phyloP scores from a whole-genome alignment of 2,329 filamentous ascomycete genomes.

The Penicillium sclerotigenum region DNA sequence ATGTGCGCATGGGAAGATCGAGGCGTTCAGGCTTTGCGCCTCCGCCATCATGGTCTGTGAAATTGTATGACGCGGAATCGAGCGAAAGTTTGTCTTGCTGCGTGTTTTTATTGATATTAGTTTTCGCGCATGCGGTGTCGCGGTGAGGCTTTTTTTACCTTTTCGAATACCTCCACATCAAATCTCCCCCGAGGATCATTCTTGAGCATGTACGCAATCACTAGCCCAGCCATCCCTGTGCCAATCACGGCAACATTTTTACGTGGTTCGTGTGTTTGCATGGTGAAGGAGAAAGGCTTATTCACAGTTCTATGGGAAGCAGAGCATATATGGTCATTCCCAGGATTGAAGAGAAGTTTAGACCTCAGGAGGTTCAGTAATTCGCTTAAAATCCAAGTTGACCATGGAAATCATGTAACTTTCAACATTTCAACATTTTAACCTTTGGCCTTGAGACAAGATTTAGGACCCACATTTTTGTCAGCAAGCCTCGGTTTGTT shows the following conservation, averaged over 20 bases:
- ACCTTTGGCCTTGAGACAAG: background rate
- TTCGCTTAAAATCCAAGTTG: background rate
- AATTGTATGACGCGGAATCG: conserved; percentile 45
- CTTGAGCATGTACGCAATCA: conserved; percentile 46
- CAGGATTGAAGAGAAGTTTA: background rate
- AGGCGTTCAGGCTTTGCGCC: conserved; percentile 23
- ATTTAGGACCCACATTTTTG: background rate
- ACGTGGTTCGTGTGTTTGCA: background rate
- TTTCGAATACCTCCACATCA: conserved; percentile 47
- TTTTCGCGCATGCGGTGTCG: background rate
- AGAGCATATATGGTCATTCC: background rate
- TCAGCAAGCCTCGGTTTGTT: background rate
- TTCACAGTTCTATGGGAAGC: background rate
- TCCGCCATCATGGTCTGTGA: conserved; percentile 22
- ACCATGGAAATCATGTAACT: background rate
- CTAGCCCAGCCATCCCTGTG: conserved; percentile 50
- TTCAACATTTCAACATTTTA: background rate
- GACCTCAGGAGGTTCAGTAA: background rate
- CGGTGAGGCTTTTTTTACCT: conserved; percentile 29
- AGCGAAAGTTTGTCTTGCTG: conserved; percentile 46
- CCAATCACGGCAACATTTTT: conserved; percentile 46
- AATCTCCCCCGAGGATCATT: conserved; percentile 42
- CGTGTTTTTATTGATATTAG: conserved; percentile 5
- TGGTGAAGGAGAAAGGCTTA: background rate
- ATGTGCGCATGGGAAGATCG: conserved; percentile 53